Base-by-base conservation (phyloP, 2,329 filamentous ascomycete genomes). In the Colletotrichum cordylinicola region DNA sequence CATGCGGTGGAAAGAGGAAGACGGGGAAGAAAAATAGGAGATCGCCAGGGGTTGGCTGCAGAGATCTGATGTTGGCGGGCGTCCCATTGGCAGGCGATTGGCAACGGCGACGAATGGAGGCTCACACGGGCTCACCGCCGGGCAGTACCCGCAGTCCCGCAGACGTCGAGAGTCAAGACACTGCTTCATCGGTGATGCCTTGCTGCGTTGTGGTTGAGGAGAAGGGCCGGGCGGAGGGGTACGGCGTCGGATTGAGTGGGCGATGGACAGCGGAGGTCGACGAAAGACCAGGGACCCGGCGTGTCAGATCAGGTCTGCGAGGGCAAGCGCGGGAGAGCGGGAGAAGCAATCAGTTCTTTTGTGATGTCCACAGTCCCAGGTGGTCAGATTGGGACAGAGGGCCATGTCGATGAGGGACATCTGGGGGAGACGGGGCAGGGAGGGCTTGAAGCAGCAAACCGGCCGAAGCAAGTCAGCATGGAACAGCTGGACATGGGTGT, bases 31-130 rank as follows among this genome's bases (percentile, higher is more conserved):
- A 55, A 62, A 62, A 61, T 21, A 56, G 64, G 69, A 43, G 64
- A 65, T 73, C 37, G 70, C 21, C 70, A 69, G 70, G 73, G 73
- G 64, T 60, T 37, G 35, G 64, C 64, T 73, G 73, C 64, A 73
- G 55, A 75, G 73, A 72, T 68, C 62, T 35, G 69, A 72, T 21
- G 64, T 73, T 75, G 69, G 64, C 33, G 35, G 35, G 24, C 58
- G 29, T 33, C n/a, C 35, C 35, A 66, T 66, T 66, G 62, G 62
- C 21, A n/a, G 62, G 21, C 35, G 56, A 37, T 62, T 35, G 58
- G 33, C 29, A 37, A 21, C 65, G 13, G 37, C 31, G 56, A 61
- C 60, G 29, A 43, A 52, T 33, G n/a, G 24, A 60, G 33, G 72
- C 56, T 52, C 55, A 48, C 29, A 48, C 67, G 56, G 68, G 48